Conservation (phyloP, 2,329 filamentous ascomycete genomes). For the Hypoxylon sp. region DNA sequence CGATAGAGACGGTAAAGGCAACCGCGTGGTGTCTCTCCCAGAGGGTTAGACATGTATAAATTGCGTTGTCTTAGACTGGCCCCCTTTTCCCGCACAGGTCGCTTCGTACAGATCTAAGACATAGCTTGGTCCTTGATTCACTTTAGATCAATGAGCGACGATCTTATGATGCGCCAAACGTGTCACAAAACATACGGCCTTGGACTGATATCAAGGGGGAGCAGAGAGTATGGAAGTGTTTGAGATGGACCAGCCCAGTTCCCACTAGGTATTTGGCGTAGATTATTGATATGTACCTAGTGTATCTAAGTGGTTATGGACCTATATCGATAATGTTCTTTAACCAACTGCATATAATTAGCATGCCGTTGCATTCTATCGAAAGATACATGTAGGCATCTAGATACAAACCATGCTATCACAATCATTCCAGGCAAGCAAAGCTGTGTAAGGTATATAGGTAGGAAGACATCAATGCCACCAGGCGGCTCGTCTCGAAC, state of each 20-base stretch:
- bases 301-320: neutral
- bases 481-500: conserved; percentile 46
- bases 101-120: conserved; percentile 47
- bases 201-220: conserved; percentile 4
- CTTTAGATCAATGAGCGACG: conserved; percentile 26
- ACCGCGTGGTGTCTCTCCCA: conserved; percentile 27
- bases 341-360: too few relatives aligned
- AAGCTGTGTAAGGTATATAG: conserved; percentile 7
- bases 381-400: too few relatives aligned
- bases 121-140: conserved; percentile 50
- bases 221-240: neutral
- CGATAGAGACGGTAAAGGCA: conserved; percentile 1
- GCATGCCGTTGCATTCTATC: neutral
- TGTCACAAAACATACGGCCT: conserved; percentile 26
- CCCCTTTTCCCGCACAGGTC: conserved; percentile 32
- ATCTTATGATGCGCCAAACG: conserved; percentile 35
- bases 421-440: neutral
- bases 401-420: too few relatives aligned
- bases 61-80: conserved; percentile 12
- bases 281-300: neutral
- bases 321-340: too few relatives aligned
- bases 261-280: neutral
- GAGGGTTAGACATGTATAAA: conserved; percentile 15
- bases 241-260: neutral
- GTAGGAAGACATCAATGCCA: neutral